Conservation (phyloP, 805 yeast genomes). For the Yamadazyma akitaensis region DNA sequence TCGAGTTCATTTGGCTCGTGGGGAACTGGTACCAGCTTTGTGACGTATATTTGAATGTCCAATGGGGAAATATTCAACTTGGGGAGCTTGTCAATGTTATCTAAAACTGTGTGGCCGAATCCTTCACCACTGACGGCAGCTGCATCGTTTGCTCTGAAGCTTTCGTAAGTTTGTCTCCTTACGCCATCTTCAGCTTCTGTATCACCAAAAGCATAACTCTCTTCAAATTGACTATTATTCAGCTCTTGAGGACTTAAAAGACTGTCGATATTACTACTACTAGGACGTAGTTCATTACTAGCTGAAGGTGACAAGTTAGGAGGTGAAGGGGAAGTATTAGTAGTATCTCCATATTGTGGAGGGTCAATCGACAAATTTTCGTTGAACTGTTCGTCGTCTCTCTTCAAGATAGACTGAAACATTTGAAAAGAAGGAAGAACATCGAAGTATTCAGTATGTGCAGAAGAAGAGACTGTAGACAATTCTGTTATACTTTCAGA, state of each 20-base stretch:
- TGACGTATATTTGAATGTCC: slow-evolving; percentile 47
- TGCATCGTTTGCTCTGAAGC: slow-evolving; percentile 8
- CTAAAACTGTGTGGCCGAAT: slow-evolving; percentile 47
- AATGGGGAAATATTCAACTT: slow-evolving; percentile 40
- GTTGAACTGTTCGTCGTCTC: slow-evolving; percentile 39
- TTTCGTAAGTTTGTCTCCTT: not conserved
- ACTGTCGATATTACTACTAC: slow-evolving; percentile 4
- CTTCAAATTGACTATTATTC: slow-evolving; percentile 14
- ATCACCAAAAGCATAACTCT: slow-evolving; percentile 17
- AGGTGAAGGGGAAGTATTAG: slow-evolving; percentile 27
- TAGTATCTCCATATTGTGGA: slow-evolving; percentile 35
- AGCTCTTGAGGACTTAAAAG: slow-evolving; percentile 1
- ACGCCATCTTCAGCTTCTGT: slow-evolving; percentile 12
- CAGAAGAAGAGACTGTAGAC: slow-evolving; percentile 22
- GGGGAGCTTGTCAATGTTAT: slow-evolving; percentile 49
- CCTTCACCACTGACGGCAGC: slow-evolving; percentile 14
- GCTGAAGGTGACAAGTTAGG: slow-evolving; percentile 4
- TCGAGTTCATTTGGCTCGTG: slow-evolving; percentile 38
- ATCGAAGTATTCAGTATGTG: slow-evolving; percentile 46
- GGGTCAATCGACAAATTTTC: slow-evolving; percentile 32
- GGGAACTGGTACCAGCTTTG: slow-evolving; percentile 51
- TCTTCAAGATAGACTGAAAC: slow-evolving; percentile 50
- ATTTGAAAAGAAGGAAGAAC: slow-evolving; percentile 68
- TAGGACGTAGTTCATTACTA: not conserved
- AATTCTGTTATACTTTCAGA: slow-evolving; percentile 16